These are phyloP conservation scores for Suhomyces ambrosiae DNA, from an alignment of 1,139 yeast species.

Conservation along the genomic window DNA sequence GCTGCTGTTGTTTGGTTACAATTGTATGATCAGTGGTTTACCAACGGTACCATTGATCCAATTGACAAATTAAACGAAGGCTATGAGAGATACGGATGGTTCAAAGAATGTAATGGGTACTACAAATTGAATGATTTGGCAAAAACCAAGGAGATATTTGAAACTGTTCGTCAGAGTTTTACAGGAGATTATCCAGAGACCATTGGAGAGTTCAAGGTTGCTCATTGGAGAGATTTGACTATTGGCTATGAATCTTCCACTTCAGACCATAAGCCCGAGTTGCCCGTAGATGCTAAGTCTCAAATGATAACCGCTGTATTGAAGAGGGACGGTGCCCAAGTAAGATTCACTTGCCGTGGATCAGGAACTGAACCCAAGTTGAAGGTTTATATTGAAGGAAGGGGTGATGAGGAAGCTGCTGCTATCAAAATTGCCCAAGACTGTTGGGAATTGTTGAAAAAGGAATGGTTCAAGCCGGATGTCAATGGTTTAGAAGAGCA, in stretches of 20 bases:
- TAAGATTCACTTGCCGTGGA: slow-evolving; percentile 86
- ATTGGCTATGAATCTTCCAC: slow-evolving; percentile 77
- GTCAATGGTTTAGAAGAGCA: slow-evolving; percentile 40
- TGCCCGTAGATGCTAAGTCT: slow-evolving; percentile 71
- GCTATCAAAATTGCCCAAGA: slow-evolving; percentile 57
- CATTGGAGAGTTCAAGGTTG: slow-evolving; percentile 58
- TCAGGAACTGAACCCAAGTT: slow-evolving; percentile 97
- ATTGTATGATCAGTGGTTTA: slow-evolving; percentile 57
- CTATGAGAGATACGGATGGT: slow-evolving; percentile 70
- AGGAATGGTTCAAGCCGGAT: slow-evolving; percentile 64
- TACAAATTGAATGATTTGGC: slow-evolving; percentile 62
- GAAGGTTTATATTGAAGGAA: slow-evolving; percentile 87
- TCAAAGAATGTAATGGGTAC: slow-evolving; percentile 85
- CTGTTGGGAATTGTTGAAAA: slow-evolving; percentile 67
- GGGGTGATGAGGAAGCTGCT: slow-evolving; percentile 33
- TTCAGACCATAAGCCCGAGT: slow-evolving; percentile 52
- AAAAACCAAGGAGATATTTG: slow-evolving; percentile 56
- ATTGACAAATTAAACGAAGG: slow-evolving; percentile 58
- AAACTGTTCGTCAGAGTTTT: slow-evolving; percentile 45
- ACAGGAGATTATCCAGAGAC: slow-evolving; percentile 38
- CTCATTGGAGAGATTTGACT: slow-evolving; percentile 82
- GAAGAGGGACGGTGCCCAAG: slow-evolving; percentile 29
- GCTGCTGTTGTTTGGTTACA: slow-evolving; percentile 82
- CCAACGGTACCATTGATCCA: slow-evolving; percentile 34
- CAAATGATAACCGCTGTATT: slow-evolving; percentile 82